Evolutionary conservation across 768 basidiomycete species (phyloP).

Genomic region (Pulveroboletus ravenelii): DNA sequence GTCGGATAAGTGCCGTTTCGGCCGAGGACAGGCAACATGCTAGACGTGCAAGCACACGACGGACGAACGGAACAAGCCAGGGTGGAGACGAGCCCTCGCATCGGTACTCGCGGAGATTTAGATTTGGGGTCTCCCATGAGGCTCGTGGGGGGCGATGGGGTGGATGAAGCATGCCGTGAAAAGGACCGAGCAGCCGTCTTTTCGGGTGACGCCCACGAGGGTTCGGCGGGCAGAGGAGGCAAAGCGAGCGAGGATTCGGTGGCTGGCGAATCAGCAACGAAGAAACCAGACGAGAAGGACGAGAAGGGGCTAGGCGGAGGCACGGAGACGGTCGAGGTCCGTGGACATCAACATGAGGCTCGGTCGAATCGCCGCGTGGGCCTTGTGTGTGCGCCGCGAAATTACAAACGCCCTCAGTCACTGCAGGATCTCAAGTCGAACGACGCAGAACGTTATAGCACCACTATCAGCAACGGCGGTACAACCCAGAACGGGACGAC

Average conservation of each 20-base stretch:
- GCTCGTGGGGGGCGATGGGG: slow-evolving; percentile 20
- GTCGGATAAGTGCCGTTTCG: slow-evolving; percentile 4
- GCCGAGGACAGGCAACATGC: slow-evolving; percentile 4
- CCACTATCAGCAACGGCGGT: slow-evolving; percentile 8
- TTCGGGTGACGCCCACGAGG: slow-evolving; percentile 18
- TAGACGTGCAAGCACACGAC: neutral
- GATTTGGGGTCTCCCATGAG: slow-evolving; percentile 21
- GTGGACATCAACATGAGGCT: slow-evolving; percentile 30
- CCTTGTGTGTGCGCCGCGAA: slow-evolving; percentile 32
- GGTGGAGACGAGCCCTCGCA: neutral
- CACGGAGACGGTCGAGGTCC: slow-evolving; percentile 15
- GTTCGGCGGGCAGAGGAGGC: slow-evolving; percentile 9
- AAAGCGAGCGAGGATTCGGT: neutral
- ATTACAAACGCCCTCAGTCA: slow-evolving; percentile 33
- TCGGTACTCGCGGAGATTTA: slow-evolving; percentile 21
- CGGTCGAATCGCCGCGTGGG: slow-evolving; percentile 44
- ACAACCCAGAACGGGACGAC: slow-evolving; percentile 6
- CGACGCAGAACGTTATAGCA: slow-evolving; percentile 10
- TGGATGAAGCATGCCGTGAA: slow-evolving; percentile 22
- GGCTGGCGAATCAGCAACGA: slow-evolving; percentile 4
- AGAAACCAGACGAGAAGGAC: neutral
- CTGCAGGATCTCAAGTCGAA: slow-evolving; percentile 25
- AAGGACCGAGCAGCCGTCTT: slow-evolving; percentile 15
- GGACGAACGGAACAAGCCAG: neutral
- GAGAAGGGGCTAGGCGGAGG: slow-evolving; percentile 8